A percentile compares a stretch with the other conserved stretches of the same genome.
These are phyloP conservation scores for Medicago ruthenica DNA, from an alignment of 306 rosid genomes.

Conservation along the genomic window DNA sequence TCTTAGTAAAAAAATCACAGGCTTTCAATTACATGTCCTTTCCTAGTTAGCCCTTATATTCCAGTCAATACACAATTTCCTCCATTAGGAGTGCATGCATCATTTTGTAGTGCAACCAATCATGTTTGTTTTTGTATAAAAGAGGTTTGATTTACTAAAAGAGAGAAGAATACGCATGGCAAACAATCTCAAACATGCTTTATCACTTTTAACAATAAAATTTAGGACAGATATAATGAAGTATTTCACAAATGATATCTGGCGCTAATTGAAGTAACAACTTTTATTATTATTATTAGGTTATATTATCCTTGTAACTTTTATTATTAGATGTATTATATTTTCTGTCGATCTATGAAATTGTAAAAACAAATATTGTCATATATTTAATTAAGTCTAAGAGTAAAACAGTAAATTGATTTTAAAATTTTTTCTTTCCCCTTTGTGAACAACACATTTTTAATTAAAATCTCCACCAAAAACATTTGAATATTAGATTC, in stretches of 20 bases:
- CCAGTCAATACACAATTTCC: background rate
- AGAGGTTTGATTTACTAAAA: constrained; percentile 1
- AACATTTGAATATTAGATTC: too few species aligned
- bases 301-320: too few species aligned
- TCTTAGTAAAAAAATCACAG: background rate
- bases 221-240: background rate
- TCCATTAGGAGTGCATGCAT: background rate
- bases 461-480: too few species aligned
- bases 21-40: constrained; percentile 11
- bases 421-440: too few species aligned
- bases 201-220: constrained; percentile 11
- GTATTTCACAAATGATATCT: background rate
- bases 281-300: too few species aligned
- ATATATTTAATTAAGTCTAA: too few species aligned
- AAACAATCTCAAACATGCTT: constrained; percentile 28
- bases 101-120: background rate
- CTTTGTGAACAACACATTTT: too few species aligned
- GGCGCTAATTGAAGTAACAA: background rate
- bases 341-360: too few species aligned
- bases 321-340: too few species aligned
- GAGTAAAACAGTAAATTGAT: too few species aligned
- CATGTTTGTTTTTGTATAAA: background rate
- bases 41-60: background rate
- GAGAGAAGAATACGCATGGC: constrained; percentile 18
- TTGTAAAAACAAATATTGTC: too few species aligned